Evolutionary conservation across 2,329 filamentous ascomycete genomes (phyloP), one percentile per base, ranked within the genome.

Genomic region (Cercospora sp.): DNA sequence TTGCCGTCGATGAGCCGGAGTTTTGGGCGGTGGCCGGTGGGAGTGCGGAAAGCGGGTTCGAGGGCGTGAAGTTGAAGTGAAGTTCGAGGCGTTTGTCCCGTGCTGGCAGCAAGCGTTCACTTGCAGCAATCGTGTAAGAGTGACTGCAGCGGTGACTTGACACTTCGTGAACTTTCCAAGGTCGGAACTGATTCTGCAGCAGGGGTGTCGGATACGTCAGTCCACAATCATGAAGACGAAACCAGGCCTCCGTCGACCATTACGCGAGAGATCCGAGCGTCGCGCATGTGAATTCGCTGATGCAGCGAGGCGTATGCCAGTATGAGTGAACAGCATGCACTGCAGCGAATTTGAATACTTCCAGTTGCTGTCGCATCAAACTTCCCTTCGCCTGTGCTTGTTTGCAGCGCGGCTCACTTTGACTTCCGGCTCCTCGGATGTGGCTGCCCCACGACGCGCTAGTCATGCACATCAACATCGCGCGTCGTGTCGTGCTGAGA

Each of bases 111-210:
- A 8, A 20, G 18, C n/a, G 20, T n/a, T 26, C 53, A 26, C 8
- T 57, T 26, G 53, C 53, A 57, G 53, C 53, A 23, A 13, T 57
- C 4, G 23, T 8, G 51, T 7, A 3, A 26, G 51, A 57, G 9
- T 23, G 10, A 13, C 12, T 51, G 31, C 55, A 51, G 45, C 45
- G 45, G 45, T 51, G 45, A 23, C 45, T 51, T 51, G 45, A 51
- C 45, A 23, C 53, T 58, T 30, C 23, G 53, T 58, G 53, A 58
- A 30, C 26, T n/a, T 58, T 58, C 53, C 53, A 58, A 58, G 23
- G 53, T 58, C 53, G 10, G 8, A 30, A 58, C 53, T 31, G 53
- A 30, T 31, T 10, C 53, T 58, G 53, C 30, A 28, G 53, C 53
- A 58, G 53, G 53, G 53, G 26, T 28, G 26, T 20, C n/a, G 26